These are phyloP conservation scores for Dissophora globulifera DNA, from an alignment of 192 early-diverging fungal genomes.

Conservation along the genomic window DNA sequence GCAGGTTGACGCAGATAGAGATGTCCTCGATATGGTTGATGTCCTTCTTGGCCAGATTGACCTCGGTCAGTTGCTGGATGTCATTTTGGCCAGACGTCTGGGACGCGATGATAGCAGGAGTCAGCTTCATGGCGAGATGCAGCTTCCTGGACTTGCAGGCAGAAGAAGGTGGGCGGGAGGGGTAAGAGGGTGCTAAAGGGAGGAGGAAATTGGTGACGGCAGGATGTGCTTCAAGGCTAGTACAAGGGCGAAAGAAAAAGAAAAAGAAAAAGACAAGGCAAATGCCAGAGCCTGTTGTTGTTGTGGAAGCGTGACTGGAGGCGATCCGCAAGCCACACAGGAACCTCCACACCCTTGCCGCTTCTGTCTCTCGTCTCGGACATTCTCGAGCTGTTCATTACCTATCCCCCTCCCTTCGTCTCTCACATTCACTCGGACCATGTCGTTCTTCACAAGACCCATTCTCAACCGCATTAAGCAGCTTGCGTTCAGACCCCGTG, in stretches of 20 bases:
- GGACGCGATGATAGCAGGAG: slow-evolving; percentile 57
- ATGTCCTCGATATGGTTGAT: slow-evolving; percentile 78
- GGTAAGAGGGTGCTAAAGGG: too few relatives aligned
- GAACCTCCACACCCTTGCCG: too few relatives aligned
- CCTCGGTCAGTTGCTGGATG: slow-evolving; percentile 62
- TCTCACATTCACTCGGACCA: too few relatives aligned
- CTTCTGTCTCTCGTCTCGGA: too few relatives aligned
- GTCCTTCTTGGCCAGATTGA: slow-evolving; percentile 65
- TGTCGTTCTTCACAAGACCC: slow-evolving; percentile 54
- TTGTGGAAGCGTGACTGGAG: too few relatives aligned
- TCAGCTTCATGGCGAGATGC: slow-evolving; percentile 57
- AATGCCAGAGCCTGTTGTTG: too few relatives aligned
- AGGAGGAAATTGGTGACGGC: too few relatives aligned
- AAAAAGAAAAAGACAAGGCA: slow-evolving; percentile 9
- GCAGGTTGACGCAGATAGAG: slow-evolving; percentile 65
- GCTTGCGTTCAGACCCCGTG: slow-evolving; percentile 59
- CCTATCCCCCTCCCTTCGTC: too few relatives aligned
- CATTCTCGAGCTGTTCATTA: too few relatives aligned
- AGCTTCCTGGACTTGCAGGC: background rate
- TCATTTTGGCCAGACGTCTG: slow-evolving; percentile 29
- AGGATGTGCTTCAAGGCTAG: too few relatives aligned
- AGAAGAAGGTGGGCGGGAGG: background rate
- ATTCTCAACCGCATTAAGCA: slow-evolving; percentile 55
- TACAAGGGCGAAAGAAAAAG: too few relatives aligned
- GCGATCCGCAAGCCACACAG: too few relatives aligned